These are phyloP conservation scores for Penicillium simplicissimum DNA, from an alignment of 495 filamentous ascomycete species.

Conservation along the genomic window DNA sequence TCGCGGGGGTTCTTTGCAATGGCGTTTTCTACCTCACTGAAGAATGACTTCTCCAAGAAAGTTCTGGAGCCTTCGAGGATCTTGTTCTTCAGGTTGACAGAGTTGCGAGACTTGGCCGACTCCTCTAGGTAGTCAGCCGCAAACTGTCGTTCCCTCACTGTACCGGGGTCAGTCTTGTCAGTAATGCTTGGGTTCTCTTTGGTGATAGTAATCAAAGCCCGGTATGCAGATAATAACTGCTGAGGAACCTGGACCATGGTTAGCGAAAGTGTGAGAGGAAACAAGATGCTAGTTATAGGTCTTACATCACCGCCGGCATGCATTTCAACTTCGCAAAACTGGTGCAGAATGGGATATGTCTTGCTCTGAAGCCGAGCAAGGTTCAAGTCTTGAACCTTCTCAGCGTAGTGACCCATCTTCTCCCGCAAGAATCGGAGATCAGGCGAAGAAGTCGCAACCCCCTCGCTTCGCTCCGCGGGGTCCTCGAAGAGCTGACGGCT, in stretches of 20 bases:
- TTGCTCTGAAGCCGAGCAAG: constrained; percentile 62
- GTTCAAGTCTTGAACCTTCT: constrained; percentile 77
- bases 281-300: constrained; percentile 3
- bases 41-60: constrained; percentile 76
- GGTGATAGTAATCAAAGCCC: constrained; percentile 71
- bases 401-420: constrained; percentile 75
- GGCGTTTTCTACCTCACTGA: constrained; percentile 66
- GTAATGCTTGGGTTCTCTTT: constrained; percentile 60
- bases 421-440: constrained; percentile 74
- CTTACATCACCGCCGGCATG: constrained; percentile 65
- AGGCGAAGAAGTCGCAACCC: constrained; percentile 45
- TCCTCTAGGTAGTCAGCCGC: constrained; percentile 72
- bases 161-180: constrained; percentile 51
- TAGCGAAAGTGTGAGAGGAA: constrained; percentile 1
- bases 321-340: constrained; percentile 70
- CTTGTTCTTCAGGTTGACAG: constrained; percentile 64
- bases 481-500: constrained; percentile 65
- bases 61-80: constrained; percentile 75
- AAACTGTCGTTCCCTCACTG: constrained; percentile 75
- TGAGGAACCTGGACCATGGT: constrained; percentile 50
- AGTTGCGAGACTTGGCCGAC: constrained; percentile 57
- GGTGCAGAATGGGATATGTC: constrained; percentile 67
- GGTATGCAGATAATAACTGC: constrained; percentile 76
- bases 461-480: constrained; percentile 54
- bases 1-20: constrained; percentile 82